Evolutionary conservation across 2,329 filamentous ascomycete species (phyloP).

Genomic region (Neopestalotiopsis sp.): DNA sequence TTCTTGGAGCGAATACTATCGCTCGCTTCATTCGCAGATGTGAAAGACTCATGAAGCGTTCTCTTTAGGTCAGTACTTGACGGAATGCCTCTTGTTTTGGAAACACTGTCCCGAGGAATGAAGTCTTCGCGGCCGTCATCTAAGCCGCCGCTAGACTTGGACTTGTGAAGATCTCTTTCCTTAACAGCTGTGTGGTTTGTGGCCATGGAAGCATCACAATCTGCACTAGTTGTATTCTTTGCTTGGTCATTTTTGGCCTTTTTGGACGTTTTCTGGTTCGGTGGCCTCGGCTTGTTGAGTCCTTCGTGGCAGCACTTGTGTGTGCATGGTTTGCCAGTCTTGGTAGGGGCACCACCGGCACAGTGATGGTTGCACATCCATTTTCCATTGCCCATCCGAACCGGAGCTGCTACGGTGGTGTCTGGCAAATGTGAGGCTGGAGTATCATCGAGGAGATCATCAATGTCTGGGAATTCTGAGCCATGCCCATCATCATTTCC

Average conservation of each 20-base stretch:
- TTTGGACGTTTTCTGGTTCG: conserved; percentile 34
- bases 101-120: not conserved
- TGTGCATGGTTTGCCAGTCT: conserved; percentile 59
- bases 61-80: not conserved
- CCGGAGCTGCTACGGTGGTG: conserved; percentile 39
- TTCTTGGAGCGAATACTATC: not conserved
- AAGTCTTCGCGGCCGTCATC: not conserved
- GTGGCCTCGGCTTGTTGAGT: conserved; percentile 65
- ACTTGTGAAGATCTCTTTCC: not conserved
- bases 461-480: conserved; percentile 59
- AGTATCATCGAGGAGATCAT: conserved; percentile 47
- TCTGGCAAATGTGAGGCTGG: not conserved
- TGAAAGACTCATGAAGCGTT: not conserved
- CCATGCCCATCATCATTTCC: conserved; percentile 23
- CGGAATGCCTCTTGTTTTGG: not conserved
- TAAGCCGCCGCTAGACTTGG: not conserved
- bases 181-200: not conserved
- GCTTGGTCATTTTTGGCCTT: conserved; percentile 32
- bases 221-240: not conserved
- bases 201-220: not conserved
- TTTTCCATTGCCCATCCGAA: conserved; percentile 69
- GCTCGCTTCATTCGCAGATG: not conserved
- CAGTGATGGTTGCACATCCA: conserved; percentile 79
- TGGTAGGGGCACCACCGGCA: conserved; percentile 41
- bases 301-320: conserved; percentile 78